Conservation (phyloP, 169 alveolate species). For the Plasmodium vivax region DNA sequence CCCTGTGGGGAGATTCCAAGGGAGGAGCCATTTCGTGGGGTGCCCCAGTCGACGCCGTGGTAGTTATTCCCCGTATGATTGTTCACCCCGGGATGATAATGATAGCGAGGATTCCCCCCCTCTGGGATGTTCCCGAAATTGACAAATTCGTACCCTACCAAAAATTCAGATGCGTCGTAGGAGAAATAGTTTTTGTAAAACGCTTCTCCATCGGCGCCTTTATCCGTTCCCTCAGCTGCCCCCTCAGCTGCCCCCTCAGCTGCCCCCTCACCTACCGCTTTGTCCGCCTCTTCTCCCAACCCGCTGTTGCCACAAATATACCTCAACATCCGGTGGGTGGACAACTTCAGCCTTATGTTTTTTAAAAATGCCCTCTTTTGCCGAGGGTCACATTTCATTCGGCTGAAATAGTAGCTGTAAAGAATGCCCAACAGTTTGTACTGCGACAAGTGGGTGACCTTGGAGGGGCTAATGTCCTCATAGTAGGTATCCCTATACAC, state of each 20-base stretch:
- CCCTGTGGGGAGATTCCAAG: not conserved
- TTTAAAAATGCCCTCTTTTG: conserved; percentile 52
- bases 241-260: not conserved
- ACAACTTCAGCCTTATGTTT: conserved; percentile 69
- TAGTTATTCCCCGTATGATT: not conserved
- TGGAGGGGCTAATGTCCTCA: conserved; percentile 87
- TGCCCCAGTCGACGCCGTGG: not conserved
- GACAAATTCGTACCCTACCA: conserved; percentile 64
- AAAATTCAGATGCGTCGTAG: conserved; percentile 49
- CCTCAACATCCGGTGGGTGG: conserved; percentile 68
- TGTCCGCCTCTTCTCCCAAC: not conserved
- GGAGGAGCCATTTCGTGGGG: not conserved
- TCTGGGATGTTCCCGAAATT: conserved; percentile 4
- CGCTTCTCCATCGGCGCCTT: not conserved
- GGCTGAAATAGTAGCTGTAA: conserved; percentile 67
- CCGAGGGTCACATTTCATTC: conserved; percentile 63
- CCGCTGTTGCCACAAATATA: conserved; percentile 8
- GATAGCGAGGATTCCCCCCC: not conserved
- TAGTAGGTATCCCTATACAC: conserved; percentile 81
- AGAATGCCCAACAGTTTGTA: conserved; percentile 83
- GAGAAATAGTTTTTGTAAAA: not conserved
- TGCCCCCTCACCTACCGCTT: not conserved
- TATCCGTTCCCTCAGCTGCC: not conserved
- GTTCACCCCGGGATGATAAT: not conserved
- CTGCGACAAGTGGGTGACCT: conserved; percentile 87